phyloP scores from a whole-genome alignment of 495 filamentous ascomycete species.

The Hypomontagnella submonticulosa region DNA sequence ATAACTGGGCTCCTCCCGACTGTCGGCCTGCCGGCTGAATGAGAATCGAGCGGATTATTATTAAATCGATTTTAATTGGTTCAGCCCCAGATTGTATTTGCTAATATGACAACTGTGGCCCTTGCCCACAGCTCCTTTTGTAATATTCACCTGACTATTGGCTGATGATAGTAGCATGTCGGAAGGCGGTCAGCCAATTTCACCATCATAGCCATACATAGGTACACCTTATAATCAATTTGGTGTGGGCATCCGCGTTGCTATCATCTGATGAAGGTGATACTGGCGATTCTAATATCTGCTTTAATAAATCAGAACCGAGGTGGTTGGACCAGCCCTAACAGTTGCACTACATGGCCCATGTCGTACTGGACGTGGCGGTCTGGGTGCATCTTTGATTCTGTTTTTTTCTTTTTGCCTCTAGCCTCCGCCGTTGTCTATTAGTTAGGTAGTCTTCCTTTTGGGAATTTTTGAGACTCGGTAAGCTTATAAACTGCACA shows the following conservation, averaged over 20 bases:
- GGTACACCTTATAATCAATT: conserved; percentile 19
- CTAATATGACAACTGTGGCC: conserved; percentile 27
- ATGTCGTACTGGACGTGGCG: conserved; percentile 12
- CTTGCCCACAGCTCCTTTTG: conserved; percentile 25
- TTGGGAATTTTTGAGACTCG: no score
- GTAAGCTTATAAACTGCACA: no score
- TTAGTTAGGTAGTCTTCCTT: no score
- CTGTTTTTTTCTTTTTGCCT: conserved; percentile 8
- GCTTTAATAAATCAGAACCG: background rate
- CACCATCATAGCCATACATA: conserved; percentile 11
- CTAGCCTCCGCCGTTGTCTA: background rate
- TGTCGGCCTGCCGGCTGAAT: conserved; percentile 44
- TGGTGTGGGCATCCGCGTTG: conserved; percentile 6
- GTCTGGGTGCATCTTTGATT: conserved; percentile 18
- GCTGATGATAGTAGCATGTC: conserved; percentile 29
- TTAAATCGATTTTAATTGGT: conserved; percentile 36
- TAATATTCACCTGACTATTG: conserved; percentile 40
- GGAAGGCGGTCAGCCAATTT: conserved; percentile 39
- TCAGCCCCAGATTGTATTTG: conserved; percentile 35
- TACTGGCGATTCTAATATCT: conserved; percentile 20
- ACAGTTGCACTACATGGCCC: conserved; percentile 10
- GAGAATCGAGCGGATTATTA: conserved; percentile 41
- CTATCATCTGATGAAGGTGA: conserved; percentile 37
- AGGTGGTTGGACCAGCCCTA: conserved; percentile 22
- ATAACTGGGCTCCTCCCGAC: conserved; percentile 34